phyloP scores from a whole-genome alignment of 768 basidiomycete species.

The Russula lepida region DNA sequence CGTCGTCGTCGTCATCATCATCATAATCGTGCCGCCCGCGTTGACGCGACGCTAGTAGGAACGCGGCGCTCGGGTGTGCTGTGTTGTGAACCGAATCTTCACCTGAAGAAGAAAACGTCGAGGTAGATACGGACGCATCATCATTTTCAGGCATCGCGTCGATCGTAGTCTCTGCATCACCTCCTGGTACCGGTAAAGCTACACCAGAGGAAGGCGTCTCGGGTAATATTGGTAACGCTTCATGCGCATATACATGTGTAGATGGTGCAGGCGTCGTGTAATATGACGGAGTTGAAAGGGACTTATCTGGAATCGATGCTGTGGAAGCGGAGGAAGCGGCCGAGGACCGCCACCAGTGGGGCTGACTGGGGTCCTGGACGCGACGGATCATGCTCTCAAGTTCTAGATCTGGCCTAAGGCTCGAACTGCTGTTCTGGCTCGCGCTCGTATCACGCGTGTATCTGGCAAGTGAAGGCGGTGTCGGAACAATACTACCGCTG shows the following conservation, averaged over 20 bases:
- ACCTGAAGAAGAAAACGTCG: conserved; percentile 44
- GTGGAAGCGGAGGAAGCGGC: background rate
- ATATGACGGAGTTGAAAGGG: conserved; percentile 3
- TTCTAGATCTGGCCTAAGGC: conserved; percentile 39
- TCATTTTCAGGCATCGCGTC: conserved; percentile 21
- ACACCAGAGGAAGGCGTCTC: conserved; percentile 24
- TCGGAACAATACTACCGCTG: conserved; percentile 42
- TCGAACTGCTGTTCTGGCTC: conserved; percentile 4
- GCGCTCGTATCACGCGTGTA: conserved; percentile 42
- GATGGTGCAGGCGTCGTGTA: conserved; percentile 3
- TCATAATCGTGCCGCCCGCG: conserved; percentile 15
- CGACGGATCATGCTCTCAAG: conserved; percentile 65
- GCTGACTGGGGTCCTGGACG: conserved; percentile 25
- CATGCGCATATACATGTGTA: conserved; percentile 17
- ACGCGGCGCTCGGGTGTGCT: conserved; percentile 61
- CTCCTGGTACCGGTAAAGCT: conserved; percentile 4
- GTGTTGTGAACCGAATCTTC: conserved; percentile 46
- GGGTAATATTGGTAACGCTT: conserved; percentile 21
- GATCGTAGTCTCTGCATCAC: background rate
- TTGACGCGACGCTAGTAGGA: conserved; percentile 48
- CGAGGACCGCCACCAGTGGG: conserved; percentile 4
- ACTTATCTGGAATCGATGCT: background rate
- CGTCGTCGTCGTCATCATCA: conserved; percentile 13
- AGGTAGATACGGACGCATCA: conserved; percentile 36
- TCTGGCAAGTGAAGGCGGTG: conserved; percentile 63